A percentile compares a stretch with the other conserved stretches of the same genome.
Conservation (phyloP, 163 green algal genomes). For the Coccomyxa subellipsoidea region DNA sequence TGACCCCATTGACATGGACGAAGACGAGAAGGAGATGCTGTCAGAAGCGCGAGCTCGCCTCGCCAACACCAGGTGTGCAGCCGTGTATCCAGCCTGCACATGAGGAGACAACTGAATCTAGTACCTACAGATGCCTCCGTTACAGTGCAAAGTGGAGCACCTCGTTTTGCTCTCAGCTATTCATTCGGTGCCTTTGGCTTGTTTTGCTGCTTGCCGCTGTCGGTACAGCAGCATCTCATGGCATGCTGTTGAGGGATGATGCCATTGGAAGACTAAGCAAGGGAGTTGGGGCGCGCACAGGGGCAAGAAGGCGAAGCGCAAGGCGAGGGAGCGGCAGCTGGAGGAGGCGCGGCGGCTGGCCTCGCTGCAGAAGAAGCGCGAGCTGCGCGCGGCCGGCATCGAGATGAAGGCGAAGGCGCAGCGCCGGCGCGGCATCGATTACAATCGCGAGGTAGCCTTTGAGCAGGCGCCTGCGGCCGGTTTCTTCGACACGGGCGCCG, state of each 20-base stretch:
- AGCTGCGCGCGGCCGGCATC: slow-evolving; percentile 86
- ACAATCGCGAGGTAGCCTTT: slow-evolving; percentile 95
- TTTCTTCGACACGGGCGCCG: slow-evolving; percentile 86
- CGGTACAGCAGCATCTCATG: too few relatives aligned
- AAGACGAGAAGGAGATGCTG: slow-evolving; percentile 99
- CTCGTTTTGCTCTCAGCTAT: too few relatives aligned
- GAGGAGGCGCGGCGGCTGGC: slow-evolving; percentile 95
- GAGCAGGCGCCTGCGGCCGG: slow-evolving; percentile 83
- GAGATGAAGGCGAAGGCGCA: slow-evolving; percentile 54
- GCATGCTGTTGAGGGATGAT: too few relatives aligned
- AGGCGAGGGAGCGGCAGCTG: slow-evolving; percentile 95
- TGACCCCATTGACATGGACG: slow-evolving; percentile 98
- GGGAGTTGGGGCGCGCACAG: slow-evolving; percentile 29
- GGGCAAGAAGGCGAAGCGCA: slow-evolving; percentile 99
- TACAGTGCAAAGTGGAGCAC: too few relatives aligned
- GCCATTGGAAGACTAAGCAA: background rate
- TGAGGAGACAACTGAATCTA: too few relatives aligned
- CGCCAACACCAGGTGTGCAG: slow-evolving; percentile 92
- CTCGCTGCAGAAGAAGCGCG: slow-evolving; percentile 94
- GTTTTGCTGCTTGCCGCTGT: too few relatives aligned
- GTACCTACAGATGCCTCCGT: too few relatives aligned
- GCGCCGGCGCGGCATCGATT: slow-evolving; percentile 74
- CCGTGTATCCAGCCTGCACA: background rate
- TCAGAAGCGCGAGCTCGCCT: slow-evolving; percentile 91
- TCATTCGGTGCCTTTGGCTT: too few relatives aligned